Evolutionary conservation across 2,329 filamentous ascomycete genomes (phyloP), one percentile per base, ranked within the genome.

Genomic region (Ilyonectria destructans): DNA sequence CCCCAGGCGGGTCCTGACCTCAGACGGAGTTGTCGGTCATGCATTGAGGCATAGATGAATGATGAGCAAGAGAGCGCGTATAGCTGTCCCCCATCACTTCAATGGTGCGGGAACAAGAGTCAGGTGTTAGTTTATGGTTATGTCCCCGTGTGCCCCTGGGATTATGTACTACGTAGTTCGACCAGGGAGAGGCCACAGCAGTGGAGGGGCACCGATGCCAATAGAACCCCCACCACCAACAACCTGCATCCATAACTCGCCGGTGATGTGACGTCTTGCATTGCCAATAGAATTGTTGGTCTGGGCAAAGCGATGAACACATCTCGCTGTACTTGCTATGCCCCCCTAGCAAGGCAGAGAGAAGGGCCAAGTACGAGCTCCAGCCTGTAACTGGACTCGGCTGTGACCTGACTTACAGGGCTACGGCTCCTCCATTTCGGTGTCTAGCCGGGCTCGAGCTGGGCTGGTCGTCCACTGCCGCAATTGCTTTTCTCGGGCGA

Each of bases 291-390:
- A n/a, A 31, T n/a, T 48, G 71, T 65, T 35, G 23, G 45, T 64
- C 37, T 61, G 57, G 61, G 62, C 65, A 66, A 51, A 54, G 31
- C 29, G 19, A 19, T 33, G 29, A 54, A 19, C 12, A 23, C 26
- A 23, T 54, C 49, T 70, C 70, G 58, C 69, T 63, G 69, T 62
- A 58, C 52, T 43, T 19, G 40, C n/a, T n/a, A 5, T n/a, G n/a
- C n/a, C 15, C 40, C 17, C 37, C 10, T 13, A 19, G 40, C n/a
- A 17, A n/a, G 40, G 40, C 7, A n/a, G 40, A 43, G 40, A 43
- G 40, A 43, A n/a, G 40, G 17, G 40, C 17, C 17, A n/a, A n/a
- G 40, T 8, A 43, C 40, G 40, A n/a, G 40, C 40, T n/a, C n/a
- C 17, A 31, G 21, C 45, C 49, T 19, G 29, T n/a, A 12, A 19